Percentiles rank a stretch among this genome's conserved stretches.
These are phyloP conservation scores for Aethionema arabicum DNA, from an alignment of 345 rosid species.

Conservation along the genomic window DNA sequence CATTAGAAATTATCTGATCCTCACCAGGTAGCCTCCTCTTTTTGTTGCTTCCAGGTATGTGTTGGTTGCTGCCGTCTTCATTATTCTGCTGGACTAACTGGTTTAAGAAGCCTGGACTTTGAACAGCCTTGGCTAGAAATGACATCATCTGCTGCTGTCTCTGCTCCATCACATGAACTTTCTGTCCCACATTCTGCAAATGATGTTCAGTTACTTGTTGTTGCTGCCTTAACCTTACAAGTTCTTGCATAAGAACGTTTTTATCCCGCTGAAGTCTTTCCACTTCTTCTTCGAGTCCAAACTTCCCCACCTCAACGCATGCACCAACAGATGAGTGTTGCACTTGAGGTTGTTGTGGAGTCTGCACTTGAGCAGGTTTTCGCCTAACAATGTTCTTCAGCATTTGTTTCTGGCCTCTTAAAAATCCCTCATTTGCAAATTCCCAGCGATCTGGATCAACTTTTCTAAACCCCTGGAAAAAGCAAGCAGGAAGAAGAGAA, in stretches of 20 bases:
- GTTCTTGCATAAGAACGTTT: constrained; percentile 93
- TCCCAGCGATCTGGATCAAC: constrained; percentile 91
- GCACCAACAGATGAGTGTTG: constrained; percentile 72
- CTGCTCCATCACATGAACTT: constrained; percentile 90
- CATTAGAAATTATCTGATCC: constrained; percentile 45
- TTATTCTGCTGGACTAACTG: constrained; percentile 61
- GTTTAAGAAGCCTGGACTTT: constrained; percentile 70
- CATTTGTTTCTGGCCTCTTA: constrained; percentile 79
- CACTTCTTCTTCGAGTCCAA: constrained; percentile 85
- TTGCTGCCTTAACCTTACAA: constrained; percentile 84
- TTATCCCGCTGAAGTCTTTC: constrained; percentile 84
- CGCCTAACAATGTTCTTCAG: constrained; percentile 67
- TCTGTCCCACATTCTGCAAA: constrained; percentile 73
- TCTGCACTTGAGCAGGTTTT: constrained; percentile 65
- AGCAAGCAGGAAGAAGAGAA: background rate
- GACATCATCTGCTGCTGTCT: constrained; percentile 95
- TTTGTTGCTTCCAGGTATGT: constrained; percentile 63
- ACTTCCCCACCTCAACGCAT: constrained; percentile 83
- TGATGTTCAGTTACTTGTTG: constrained; percentile 78
- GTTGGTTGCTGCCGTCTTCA: constrained; percentile 51
- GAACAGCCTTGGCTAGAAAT: constrained; percentile 83
- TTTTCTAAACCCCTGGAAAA: constrained; percentile 79
- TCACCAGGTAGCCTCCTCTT: constrained; percentile 72
- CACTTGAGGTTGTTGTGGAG: constrained; percentile 51
- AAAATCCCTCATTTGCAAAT: constrained; percentile 84